phyloP scores from a whole-genome alignment of 1,139 yeast genomes.

The Suhomyces chickasaworum region DNA sequence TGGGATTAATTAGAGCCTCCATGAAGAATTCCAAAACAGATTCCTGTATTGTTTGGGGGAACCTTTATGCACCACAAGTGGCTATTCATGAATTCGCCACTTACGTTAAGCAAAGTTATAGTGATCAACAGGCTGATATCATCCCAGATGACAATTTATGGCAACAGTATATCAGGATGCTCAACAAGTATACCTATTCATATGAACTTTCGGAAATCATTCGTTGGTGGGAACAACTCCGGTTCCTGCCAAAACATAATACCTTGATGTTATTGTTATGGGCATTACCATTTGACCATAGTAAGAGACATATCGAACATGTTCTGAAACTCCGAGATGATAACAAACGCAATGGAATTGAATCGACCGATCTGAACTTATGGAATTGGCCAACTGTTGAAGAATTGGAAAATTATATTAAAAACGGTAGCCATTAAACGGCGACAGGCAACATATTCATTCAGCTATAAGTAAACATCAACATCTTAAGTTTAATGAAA shows the following conservation, averaged over 20 bases:
- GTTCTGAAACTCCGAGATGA: constrained; percentile 29
- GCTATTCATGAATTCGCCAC: constrained; percentile 60
- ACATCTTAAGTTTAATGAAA: too few relatives aligned
- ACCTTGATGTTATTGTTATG: constrained; percentile 41
- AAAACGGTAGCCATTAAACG: not conserved
- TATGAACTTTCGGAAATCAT: constrained; percentile 55
- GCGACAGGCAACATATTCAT: not conserved
- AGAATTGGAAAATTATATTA: constrained; percentile 11
- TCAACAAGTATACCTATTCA: constrained; percentile 49
- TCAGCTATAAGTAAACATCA: too few relatives aligned
- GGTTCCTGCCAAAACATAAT: constrained; percentile 45
- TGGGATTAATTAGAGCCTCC: constrained; percentile 48
- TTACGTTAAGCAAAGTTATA: constrained; percentile 24
- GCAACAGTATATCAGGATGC: constrained; percentile 52
- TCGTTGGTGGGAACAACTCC: constrained; percentile 60
- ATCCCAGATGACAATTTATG: constrained; percentile 53
- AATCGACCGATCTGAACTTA: not conserved
- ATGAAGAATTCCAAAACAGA: constrained; percentile 19
- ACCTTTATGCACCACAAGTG: constrained; percentile 58
- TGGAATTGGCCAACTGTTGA: constrained; percentile 21
- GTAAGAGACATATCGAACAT: constrained; percentile 43
- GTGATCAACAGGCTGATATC: constrained; percentile 26
- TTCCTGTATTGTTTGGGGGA: constrained; percentile 44
- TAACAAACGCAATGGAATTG: constrained; percentile 3
- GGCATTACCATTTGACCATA: constrained; percentile 44